Evolutionary conservation across 2,329 filamentous ascomycete species (phyloP).

Genomic region (Chalaropsis thielavioides): DNA sequence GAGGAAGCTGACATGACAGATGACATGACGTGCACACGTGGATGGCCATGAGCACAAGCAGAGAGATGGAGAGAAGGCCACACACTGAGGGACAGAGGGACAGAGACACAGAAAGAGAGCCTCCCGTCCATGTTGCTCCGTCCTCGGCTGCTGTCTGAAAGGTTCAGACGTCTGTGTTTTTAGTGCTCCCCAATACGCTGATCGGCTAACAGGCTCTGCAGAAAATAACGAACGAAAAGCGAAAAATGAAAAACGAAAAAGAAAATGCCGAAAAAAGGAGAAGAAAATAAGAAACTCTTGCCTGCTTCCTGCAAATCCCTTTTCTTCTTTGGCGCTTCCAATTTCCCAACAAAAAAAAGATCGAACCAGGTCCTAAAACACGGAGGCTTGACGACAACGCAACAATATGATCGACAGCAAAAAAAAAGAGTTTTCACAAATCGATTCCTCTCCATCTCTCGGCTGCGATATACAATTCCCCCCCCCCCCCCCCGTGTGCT

Average conservation of each 20-base stretch:
- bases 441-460: neutral
- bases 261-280: too few species aligned
- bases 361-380: neutral
- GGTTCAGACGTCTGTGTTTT: too few species aligned
- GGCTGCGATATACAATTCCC: too few species aligned
- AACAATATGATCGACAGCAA: neutral
- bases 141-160: too few species aligned
- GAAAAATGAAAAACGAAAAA: too few species aligned
- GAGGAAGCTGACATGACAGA: neutral
- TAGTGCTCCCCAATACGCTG: too few species aligned
- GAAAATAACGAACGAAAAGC: neutral
- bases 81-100: neutral
- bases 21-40: neutral
- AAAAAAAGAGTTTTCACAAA: neutral
- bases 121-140: too few species aligned
- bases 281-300: too few species aligned
- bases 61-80: neutral
- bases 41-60: neutral
- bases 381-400: neutral
- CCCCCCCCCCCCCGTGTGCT: too few species aligned
- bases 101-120: too few species aligned
- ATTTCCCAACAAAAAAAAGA: conserved; percentile 2
- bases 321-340: neutral
- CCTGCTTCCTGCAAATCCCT: neutral
- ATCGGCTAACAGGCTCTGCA: neutral